Percentiles rank a stretch among this genome's conserved stretches.
phyloP scores from a whole-genome alignment of 192 early-diverging fungal genomes.

The Entrophospora sp. region DNA sequence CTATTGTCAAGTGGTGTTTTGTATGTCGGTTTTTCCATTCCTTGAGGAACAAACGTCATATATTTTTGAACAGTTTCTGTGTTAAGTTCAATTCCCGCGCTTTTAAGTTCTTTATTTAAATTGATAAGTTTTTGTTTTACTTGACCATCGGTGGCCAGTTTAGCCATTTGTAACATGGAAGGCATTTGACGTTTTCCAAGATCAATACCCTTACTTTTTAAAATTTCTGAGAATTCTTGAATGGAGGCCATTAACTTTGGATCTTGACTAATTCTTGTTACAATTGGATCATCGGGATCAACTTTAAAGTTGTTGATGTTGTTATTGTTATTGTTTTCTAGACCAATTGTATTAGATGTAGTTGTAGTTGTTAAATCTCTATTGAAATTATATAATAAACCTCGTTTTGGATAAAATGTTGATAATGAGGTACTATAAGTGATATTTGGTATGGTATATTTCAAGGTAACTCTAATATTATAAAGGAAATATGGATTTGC shows the following conservation, averaged over 20 bases:
- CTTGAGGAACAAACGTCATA: too few relatives aligned
- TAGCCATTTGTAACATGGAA: constrained; percentile 3
- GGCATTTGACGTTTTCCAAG: neutral
- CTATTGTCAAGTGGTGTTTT: too few relatives aligned
- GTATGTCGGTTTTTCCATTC: too few relatives aligned
- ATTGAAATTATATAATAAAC: too few relatives aligned
- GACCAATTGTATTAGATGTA: too few relatives aligned
- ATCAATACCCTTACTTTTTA: neutral
- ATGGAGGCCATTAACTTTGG: neutral
- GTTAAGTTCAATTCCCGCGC: neutral
- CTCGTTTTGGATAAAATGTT: too few relatives aligned
- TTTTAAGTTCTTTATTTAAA: neutral
- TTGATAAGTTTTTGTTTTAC: neutral
- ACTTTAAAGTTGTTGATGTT: neutral
- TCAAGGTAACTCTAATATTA: too few relatives aligned
- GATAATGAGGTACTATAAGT: too few relatives aligned
- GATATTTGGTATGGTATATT: too few relatives aligned
- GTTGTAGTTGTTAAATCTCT: too few relatives aligned
- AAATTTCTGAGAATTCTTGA: neutral
- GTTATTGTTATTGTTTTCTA: too few relatives aligned
- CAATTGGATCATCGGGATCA: neutral
- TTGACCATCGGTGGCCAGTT: neutral
- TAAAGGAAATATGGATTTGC: too few relatives aligned
- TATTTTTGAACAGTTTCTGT: neutral
- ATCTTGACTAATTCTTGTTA: neutral